These are phyloP conservation scores for Puccinia horiana DNA, from an alignment of 1,284 basidiomycete species.

Conservation along the genomic window DNA sequence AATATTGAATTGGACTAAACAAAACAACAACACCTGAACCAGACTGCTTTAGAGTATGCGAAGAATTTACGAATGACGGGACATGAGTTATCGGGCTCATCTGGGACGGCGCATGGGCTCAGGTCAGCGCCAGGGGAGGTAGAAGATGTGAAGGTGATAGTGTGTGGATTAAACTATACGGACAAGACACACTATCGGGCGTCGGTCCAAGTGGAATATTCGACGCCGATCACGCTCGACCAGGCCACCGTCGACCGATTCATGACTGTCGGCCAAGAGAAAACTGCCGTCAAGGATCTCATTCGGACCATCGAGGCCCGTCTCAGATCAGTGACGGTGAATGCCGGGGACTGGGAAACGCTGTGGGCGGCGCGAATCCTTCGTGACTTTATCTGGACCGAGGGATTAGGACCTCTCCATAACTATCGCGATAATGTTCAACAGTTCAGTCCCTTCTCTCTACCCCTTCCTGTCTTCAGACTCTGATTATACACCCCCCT, in stretches of 20 bases:
- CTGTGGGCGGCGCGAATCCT: constrained; percentile 31
- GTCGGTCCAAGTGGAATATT: constrained; percentile 37
- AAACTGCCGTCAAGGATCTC: constrained; percentile 32
- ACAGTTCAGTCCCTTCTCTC: constrained; percentile 5
- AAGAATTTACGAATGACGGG: constrained; percentile 40
- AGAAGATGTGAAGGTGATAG: constrained; percentile 45
- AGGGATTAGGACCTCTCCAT: constrained; percentile 34
- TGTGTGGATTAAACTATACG: constrained; percentile 45
- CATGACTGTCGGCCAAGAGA: constrained; percentile 40
- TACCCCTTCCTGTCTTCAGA: background rate
- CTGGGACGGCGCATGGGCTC: constrained; percentile 22
- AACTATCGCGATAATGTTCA: constrained; percentile 38
- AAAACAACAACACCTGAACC: background rate
- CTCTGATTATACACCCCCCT: background rate
- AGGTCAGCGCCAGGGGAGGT: background rate
- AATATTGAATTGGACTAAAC: background rate
- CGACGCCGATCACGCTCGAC: constrained; percentile 11
- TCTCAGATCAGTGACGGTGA: constrained; percentile 34
- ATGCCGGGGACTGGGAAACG: constrained; percentile 41
- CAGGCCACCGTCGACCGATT: background rate
- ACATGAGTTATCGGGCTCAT: constrained; percentile 15
- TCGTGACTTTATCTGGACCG: constrained; percentile 31
- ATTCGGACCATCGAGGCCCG: constrained; percentile 4
- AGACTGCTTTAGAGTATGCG: constrained; percentile 48
- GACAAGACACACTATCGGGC: constrained; percentile 39